Evolutionary conservation across 345 rosid genomes (phyloP).

Genomic region (Psidium guajava): DNA sequence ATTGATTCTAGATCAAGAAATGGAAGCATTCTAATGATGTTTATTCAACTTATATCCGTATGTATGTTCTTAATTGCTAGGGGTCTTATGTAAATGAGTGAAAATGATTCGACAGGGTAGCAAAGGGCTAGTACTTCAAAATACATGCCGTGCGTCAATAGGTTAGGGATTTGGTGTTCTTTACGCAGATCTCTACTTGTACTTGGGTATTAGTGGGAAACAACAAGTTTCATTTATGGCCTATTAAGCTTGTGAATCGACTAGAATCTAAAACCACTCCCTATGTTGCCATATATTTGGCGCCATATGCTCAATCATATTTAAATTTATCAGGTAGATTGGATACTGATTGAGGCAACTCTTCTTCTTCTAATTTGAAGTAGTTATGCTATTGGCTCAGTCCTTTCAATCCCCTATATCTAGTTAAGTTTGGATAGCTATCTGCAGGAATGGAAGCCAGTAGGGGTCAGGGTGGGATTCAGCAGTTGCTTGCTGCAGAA

Average conservation of each 20-base stretch:
- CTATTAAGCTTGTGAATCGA: background rate
- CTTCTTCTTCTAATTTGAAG: background rate
- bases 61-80: background rate
- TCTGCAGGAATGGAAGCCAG: conserved; percentile 35
- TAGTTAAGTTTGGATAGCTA: background rate
- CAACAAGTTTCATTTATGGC: background rate
- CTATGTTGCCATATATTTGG: background rate
- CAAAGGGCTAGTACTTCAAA: background rate
- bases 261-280: background rate
- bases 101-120: background rate
- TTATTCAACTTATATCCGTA: background rate
- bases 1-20: background rate
- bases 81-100: background rate
- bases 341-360: background rate
- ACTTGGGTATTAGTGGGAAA: background rate
- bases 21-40: background rate
- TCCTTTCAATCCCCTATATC: background rate
- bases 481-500: conserved; percentile 84
- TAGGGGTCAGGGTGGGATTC: conserved; percentile 81
- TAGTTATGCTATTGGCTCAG: background rate
- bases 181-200: background rate
- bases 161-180: background rate
- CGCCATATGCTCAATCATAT: background rate
- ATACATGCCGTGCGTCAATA: background rate
- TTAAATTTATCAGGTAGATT: background rate